phyloP scores from a whole-genome alignment of 208 protist genomes.

The Balamuthia mandrillaris region DNA sequence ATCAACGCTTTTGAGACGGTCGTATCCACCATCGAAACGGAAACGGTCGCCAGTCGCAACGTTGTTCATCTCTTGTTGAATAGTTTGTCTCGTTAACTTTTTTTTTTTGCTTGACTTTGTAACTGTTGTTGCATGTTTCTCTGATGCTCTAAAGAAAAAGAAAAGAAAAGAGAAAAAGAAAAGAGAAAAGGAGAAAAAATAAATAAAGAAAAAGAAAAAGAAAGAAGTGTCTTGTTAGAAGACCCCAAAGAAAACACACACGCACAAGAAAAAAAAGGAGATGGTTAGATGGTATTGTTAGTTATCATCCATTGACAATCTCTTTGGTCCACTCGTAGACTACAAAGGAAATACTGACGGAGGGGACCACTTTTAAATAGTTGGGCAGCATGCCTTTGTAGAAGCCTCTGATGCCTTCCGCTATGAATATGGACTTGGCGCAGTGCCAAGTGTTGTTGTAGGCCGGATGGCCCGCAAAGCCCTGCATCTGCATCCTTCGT shows the following conservation, averaged over 20 bases:
- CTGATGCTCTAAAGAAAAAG: not conserved
- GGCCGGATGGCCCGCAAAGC: not conserved
- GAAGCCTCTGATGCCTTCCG: slow-evolving; percentile 43
- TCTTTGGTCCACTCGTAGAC: slow-evolving; percentile 57
- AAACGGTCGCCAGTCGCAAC: not conserved
- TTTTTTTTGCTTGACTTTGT: not conserved
- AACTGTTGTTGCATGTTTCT: not conserved
- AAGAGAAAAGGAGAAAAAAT: not conserved
- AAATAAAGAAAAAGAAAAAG: not conserved
- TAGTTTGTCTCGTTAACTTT: not conserved
- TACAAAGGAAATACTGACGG: slow-evolving; percentile 53
- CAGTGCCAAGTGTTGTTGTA: slow-evolving; percentile 26
- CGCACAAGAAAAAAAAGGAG: not conserved
- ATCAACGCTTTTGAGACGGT: slow-evolving; percentile 11
- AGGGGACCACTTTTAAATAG: slow-evolving; percentile 61
- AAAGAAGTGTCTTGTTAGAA: not conserved
- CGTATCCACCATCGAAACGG: slow-evolving; percentile 8
- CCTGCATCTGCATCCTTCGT: slow-evolving; percentile 61
- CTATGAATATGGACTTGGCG: not conserved
- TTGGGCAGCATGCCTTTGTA: slow-evolving; percentile 60
- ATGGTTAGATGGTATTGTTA: not conserved
- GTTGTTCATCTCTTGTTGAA: not conserved
- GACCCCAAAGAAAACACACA: not conserved
- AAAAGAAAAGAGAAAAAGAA: not conserved
- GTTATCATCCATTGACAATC: slow-evolving; percentile 6